A percentile compares a stretch with the other conserved stretches of the same genome.
phyloP scores from a whole-genome alignment of 768 basidiomycete species.

The Tubosaeta sp. region DNA sequence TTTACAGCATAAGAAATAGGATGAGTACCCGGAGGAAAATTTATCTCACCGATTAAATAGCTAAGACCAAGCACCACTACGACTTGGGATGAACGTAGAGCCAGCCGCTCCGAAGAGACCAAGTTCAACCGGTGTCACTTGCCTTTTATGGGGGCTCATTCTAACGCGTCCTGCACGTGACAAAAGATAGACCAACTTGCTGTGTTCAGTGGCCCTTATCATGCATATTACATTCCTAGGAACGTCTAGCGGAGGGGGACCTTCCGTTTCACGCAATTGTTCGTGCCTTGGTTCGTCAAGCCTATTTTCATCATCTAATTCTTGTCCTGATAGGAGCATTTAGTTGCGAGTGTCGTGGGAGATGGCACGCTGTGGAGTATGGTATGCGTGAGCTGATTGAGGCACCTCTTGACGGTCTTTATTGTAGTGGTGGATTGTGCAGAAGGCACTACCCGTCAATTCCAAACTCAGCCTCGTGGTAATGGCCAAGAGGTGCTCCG shows the following conservation, averaged over 20 bases:
- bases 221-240: constrained; percentile 71
- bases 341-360: constrained; percentile 51
- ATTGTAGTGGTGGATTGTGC: constrained; percentile 76
- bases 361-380: constrained; percentile 66
- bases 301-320: too few species aligned
- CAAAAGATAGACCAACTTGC: neutral
- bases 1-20: neutral
- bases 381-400: constrained; percentile 14
- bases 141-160: constrained; percentile 19
- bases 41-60: constrained; percentile 12
- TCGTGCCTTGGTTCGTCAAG: constrained; percentile 47
- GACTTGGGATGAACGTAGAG: neutral
- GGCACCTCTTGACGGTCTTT: constrained; percentile 1
- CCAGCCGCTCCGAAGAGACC: constrained; percentile 10
- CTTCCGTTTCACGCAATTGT: constrained; percentile 68
- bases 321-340: constrained; percentile 2
- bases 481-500: constrained; percentile 32
- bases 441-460: constrained; percentile 73
- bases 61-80: constrained; percentile 3
- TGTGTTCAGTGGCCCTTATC: constrained; percentile 30
- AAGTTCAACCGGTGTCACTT: constrained; percentile 17
- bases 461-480: constrained; percentile 48
- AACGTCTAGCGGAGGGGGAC: constrained; percentile 75
- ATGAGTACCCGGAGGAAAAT: neutral
- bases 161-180: constrained; percentile 16